Base-by-base conservation (phyloP, 805 yeast species). In the Candida taoyuanica region DNA sequence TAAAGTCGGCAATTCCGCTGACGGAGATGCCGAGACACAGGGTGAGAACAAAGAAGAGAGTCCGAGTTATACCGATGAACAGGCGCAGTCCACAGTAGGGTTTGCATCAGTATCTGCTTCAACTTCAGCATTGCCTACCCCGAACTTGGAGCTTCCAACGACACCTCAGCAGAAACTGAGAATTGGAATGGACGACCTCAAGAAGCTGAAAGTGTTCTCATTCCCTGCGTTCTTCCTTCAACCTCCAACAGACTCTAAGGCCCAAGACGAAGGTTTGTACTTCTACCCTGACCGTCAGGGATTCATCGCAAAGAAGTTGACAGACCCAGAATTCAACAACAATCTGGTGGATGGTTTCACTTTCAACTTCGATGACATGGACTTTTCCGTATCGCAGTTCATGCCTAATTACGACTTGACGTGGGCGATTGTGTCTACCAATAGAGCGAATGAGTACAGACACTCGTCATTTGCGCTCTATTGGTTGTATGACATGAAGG, bases 371-470 rank as follows among this genome's bases (percentile, higher is more conserved):
- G 34, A 42, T 4, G 47, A 29, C 2, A 18, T 17, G n/a, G 23
- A 21, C 1, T 46, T 40, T 35, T 29, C n/a, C 1, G 43, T 54
- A 7, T 12, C 39, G 3, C 36, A 31, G 7, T 43, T 53, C 16
- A 12, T 16, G 3, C 59, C 59, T 34, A 52, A 50, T 30, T 45
- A 32, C 27, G 58, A 49, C 11, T n/a, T 53, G 27, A 45, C 55
- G 5, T 46, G 24, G 34, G 58, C 58, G 3, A 60, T 91, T 14
- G 60, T 87, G 3, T 62, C 64, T 8, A 73, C 94, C 0, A 74
- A 85, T 40, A 37, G 42, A 7, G 56, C 59, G 15, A 52, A 57
- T 16, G 74, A 79, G 50, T 87, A 78, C 72, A 69, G 79, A 58
- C 76, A 71, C 42, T 73, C 78, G 0, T 57, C 64, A 5, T 47